Percentiles rank a stretch among this genome's conserved stretches.
Evolutionary conservation across 2,329 filamentous ascomycete genomes (phyloP).

Genomic region (Elsinoe necatrix): DNA sequence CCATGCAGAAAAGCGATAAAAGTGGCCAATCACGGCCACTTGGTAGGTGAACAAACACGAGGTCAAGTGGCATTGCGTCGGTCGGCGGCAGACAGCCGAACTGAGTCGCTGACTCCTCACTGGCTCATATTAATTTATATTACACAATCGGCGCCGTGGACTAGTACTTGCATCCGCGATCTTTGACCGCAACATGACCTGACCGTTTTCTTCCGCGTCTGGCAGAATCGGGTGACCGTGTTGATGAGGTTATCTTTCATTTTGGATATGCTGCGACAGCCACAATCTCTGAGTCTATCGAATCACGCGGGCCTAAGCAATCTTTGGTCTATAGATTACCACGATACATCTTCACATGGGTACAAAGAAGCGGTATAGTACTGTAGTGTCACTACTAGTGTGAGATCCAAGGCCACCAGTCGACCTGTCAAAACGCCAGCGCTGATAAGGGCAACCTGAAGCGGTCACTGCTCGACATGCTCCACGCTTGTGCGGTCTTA

Average conservation of each 20-base stretch:
- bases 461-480: background rate
- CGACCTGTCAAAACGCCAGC: background rate
- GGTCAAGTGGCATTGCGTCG: background rate
- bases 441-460: conserved; percentile 10
- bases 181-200: background rate
- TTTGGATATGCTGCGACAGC: background rate
- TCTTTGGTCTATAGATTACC: background rate
- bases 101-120: conserved; percentile 6
- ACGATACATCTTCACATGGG: background rate
- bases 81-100: conserved; percentile 4
- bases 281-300: background rate
- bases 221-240: background rate
- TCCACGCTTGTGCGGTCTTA: background rate
- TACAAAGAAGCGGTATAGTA: background rate
- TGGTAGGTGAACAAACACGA: background rate
- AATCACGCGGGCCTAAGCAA: background rate
- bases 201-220: background rate
- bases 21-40: conserved; percentile 12
- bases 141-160: conserved; percentile 3
- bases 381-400: background rate
- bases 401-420: conserved; percentile 2
- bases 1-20: conserved; percentile 22
- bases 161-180: conserved; percentile 6
- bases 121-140: conserved; percentile 11
- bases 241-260: background rate